Conservation (phyloP, 345 rosid genomes). For the Eucalyptus albens region DNA sequence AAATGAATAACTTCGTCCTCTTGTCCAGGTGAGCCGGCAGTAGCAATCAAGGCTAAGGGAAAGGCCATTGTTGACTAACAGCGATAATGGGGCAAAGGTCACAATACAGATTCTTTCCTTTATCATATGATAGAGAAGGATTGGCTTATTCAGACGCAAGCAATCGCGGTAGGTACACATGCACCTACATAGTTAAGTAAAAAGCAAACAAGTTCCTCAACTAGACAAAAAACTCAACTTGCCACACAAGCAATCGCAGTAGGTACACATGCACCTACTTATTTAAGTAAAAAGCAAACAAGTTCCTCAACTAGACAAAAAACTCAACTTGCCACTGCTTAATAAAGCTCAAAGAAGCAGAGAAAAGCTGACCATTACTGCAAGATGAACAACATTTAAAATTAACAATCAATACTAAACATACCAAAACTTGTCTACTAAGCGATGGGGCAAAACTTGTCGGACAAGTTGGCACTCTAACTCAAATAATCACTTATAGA, state of each 20-base stretch:
- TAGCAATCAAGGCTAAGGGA: not conserved
- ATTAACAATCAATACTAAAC: not conserved
- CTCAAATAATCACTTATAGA: not conserved
- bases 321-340: not conserved
- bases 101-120: not conserved
- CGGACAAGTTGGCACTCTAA: not conserved
- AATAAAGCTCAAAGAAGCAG: not conserved
- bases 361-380: not conserved
- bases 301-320: not conserved
- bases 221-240: not conserved
- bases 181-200: not conserved
- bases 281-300: not conserved
- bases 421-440: not conserved
- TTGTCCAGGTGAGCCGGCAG: not conserved
- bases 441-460: not conserved
- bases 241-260: not conserved
- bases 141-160: not conserved
- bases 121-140: not conserved
- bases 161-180: not conserved
- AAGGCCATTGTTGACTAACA: not conserved
- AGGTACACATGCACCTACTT: not conserved
- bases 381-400: not conserved
- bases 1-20: not conserved
- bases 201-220: not conserved
- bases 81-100: not conserved